Percentiles rank a stretch among this genome's conserved stretches.
Conservation (phyloP, 768 basidiomycete genomes). For the Cystobasidium tubakii region DNA sequence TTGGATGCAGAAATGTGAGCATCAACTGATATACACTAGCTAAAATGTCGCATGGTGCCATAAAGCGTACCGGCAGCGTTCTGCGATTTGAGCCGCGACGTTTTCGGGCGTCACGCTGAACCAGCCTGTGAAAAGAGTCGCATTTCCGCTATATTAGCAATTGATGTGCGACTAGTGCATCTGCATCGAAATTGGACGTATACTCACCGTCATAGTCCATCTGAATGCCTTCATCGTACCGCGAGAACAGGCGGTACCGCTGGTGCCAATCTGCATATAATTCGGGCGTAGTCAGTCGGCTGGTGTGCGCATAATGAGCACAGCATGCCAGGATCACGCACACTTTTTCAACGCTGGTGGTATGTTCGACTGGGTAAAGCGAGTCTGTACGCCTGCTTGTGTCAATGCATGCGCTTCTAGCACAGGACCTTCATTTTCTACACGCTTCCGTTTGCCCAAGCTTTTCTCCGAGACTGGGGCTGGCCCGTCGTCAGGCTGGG, state of each 20-base stretch:
- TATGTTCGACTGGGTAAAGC: slow-evolving; percentile 11
- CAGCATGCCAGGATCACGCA: too few species aligned
- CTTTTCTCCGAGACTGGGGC: slow-evolving; percentile 10
- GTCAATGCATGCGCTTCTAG: not conserved
- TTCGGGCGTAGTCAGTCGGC: not conserved
- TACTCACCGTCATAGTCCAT: slow-evolving; percentile 98
- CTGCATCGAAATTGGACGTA: slow-evolving; percentile 52
- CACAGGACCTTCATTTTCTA: slow-evolving; percentile 3
- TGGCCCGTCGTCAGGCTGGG: not conserved
- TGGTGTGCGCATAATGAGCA: too few species aligned
- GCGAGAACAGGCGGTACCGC: slow-evolving; percentile 70
- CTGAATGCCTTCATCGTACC: slow-evolving; percentile 67
- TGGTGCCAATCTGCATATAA: slow-evolving; percentile 69
- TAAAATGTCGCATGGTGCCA: not conserved
- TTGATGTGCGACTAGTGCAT: too few species aligned
- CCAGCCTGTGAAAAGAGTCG: slow-evolving; percentile 15
- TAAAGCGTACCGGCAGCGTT: slow-evolving; percentile 64
- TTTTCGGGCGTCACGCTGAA: slow-evolving; percentile 73
- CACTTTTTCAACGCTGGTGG: slow-evolving; percentile 9
- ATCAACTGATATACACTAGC: too few species aligned
- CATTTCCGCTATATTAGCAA: not conserved
- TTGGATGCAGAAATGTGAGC: not conserved
- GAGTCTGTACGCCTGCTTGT: not conserved
- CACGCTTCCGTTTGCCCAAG: slow-evolving; percentile 28
- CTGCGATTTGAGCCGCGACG: slow-evolving; percentile 87